Percentiles rank a stretch among this genome's conserved stretches.
Evolutionary conservation across 306 rosid genomes (phyloP).

Genomic region (Corylus heterophylla): DNA sequence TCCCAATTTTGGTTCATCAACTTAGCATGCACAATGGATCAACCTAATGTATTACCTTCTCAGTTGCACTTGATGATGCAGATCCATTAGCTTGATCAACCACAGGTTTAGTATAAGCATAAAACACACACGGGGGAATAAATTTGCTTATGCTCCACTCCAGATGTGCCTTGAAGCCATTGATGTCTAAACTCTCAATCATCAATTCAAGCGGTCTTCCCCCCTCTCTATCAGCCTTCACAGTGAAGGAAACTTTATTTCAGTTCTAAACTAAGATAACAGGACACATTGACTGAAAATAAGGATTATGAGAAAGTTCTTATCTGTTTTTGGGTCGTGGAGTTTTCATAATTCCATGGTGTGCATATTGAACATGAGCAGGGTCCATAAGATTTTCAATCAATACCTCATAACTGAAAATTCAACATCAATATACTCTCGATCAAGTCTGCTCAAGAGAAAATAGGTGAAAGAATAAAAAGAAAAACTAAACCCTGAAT

Average conservation of each 20-base stretch:
- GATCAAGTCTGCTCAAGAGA: background rate
- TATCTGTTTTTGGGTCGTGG: slow-evolving; percentile 51
- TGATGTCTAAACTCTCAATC: slow-evolving; percentile 45
- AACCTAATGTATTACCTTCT: slow-evolving; percentile 41
- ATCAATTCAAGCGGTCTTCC: slow-evolving; percentile 76
- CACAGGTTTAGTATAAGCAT: slow-evolving; percentile 38
- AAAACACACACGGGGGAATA: slow-evolving; percentile 70
- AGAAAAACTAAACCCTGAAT: background rate
- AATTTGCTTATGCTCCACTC: slow-evolving; percentile 52
- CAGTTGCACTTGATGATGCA: slow-evolving; percentile 46
- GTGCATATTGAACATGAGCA: slow-evolving; percentile 86
- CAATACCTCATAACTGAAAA: slow-evolving; percentile 84
- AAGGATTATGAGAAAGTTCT: slow-evolving; percentile 13
- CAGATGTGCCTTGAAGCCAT: slow-evolving; percentile 65
- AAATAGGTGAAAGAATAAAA: background rate
- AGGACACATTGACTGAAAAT: slow-evolving; percentile 2
- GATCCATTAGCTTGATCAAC: slow-evolving; percentile 39
- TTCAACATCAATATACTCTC: slow-evolving; percentile 17
- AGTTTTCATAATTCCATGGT: slow-evolving; percentile 60
- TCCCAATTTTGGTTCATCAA: background rate
- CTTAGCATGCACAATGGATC: background rate
- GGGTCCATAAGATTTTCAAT: slow-evolving; percentile 96
- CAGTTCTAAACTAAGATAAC: slow-evolving; percentile 16
- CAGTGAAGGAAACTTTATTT: slow-evolving; percentile 39
- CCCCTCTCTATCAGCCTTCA: slow-evolving; percentile 87